Percentiles rank a stretch among this genome's conserved stretches.
phyloP scores from a whole-genome alignment of 2,329 filamentous ascomycete species.

The Epichloe coenophiala region DNA sequence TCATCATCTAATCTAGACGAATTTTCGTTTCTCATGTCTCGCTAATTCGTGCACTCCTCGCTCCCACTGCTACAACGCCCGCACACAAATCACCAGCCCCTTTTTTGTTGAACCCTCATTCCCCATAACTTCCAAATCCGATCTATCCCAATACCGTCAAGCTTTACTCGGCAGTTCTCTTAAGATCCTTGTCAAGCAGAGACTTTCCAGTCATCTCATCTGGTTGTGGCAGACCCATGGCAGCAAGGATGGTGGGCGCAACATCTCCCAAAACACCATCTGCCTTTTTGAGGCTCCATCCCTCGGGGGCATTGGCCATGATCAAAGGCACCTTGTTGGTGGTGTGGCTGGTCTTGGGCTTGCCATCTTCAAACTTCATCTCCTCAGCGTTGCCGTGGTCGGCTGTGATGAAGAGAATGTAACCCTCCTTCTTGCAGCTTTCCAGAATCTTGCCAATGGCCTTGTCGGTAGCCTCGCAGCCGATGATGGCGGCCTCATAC shows the following conservation, averaged over 20 bases:
- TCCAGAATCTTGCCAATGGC: constrained; percentile 89
- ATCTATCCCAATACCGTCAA: too few species aligned
- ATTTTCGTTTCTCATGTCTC: constrained; percentile 1
- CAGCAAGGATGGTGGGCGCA: constrained; percentile 79
- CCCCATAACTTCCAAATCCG: too few species aligned
- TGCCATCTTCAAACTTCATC: constrained; percentile 93
- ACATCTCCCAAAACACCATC: constrained; percentile 93
- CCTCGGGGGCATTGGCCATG: constrained; percentile 90
- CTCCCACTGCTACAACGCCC: not conserved
- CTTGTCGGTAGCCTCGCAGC: constrained; percentile 75
- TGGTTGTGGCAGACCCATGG: constrained; percentile 84
- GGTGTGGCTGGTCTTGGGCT: constrained; percentile 95
- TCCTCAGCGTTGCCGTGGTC: constrained; percentile 98
- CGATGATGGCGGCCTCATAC: constrained; percentile 85
- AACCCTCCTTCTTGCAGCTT: constrained; percentile 83
- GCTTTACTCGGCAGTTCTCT: constrained; percentile 17
- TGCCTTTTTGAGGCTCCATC: constrained; percentile 73
- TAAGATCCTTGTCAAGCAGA: constrained; percentile 61
- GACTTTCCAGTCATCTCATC: constrained; percentile 84
- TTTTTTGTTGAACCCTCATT: not conserved
- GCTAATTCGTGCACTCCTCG: not conserved
- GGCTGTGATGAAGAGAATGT: constrained; percentile 87
- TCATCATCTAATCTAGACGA: constrained; percentile 4
- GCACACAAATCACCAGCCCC: constrained; percentile 4
- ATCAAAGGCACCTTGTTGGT: constrained; percentile 96